Base-by-base conservation (phyloP, 495 filamentous ascomycete genomes). In the Poronia punctata region DNA sequence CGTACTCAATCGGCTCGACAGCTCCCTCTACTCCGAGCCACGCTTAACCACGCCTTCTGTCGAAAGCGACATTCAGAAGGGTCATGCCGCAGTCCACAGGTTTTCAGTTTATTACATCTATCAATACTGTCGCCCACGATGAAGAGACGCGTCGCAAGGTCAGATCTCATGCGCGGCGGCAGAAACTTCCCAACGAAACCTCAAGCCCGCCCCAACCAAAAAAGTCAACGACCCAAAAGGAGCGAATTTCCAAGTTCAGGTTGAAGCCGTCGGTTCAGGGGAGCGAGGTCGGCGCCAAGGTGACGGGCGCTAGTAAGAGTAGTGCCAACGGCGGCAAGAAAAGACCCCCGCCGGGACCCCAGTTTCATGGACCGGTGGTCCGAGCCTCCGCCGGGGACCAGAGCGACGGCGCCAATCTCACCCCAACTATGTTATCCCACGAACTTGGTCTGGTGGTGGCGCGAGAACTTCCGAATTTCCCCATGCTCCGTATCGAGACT, bases 71-170 rank as follows among this genome's bases (percentile, higher is more conserved):
- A 32, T 45, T 26, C 42, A n/a, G 21, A 25, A 45, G 37, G 42
- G 42, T 38, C 38, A 45, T 28, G 22, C 34, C 42, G 21, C 34
- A 32, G 29, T 15, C 26, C 11, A 49, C 51, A n/a, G 46, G 40
- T 9, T 58, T 58, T 17, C 54, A 58, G 21, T 58, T 58, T 49
- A 58, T 58, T 20, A 58, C 54, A 27, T 58, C 54, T 18, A 58
- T 58, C 35, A 58, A 52, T 35, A 58, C 54, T 8, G 54, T 58
- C 23, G 46, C 46, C 29, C 54, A 52, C 30, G 54, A 58, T 51
- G 54, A 55, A n/a, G 54, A 58, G 35, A 58, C 54, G 7, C 52
- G 54, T 21, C 52, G 54, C 19, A 58, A 43, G 18, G 54, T 58
- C 23, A 51, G 54, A 15, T 58, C 54, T 17, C 54, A 58, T 31